Evolutionary conservation across 129 eudicot species (phyloP).

Genomic region (Arctium lappa): DNA sequence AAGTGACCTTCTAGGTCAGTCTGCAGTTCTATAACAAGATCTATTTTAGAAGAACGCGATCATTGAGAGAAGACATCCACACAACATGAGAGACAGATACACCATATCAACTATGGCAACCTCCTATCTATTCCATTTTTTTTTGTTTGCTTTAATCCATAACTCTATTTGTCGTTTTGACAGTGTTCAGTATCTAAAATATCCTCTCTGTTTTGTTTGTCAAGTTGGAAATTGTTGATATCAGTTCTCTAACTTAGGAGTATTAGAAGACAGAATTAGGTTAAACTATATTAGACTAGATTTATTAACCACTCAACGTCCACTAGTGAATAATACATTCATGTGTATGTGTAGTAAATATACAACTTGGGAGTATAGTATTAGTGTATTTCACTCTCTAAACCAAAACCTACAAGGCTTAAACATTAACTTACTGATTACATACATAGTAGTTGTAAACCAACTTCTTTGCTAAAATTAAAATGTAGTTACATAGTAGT

Average conservation of each 20-base stretch:
- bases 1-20: background rate
- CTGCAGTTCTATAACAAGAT: background rate
- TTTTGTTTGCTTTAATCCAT: background rate
- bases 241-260: too few species aligned
- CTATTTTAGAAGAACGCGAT: background rate
- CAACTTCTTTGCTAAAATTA: too few species aligned
- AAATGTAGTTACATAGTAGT: too few species aligned
- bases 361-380: background rate
- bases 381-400: background rate
- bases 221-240: background rate
- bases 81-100: background rate
- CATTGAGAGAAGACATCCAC: background rate
- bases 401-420: background rate
- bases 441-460: too few species aligned
- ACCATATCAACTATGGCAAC: background rate
- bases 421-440: background rate
- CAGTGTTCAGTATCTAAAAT: background rate
- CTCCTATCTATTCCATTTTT: background rate
- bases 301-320: background rate
- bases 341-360: background rate
- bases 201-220: background rate
- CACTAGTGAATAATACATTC: background rate
- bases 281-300: background rate
- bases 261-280: background rate
- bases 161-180: background rate